phyloP scores from a whole-genome alignment of 208 protist genomes.

The Leishmania major region DNA sequence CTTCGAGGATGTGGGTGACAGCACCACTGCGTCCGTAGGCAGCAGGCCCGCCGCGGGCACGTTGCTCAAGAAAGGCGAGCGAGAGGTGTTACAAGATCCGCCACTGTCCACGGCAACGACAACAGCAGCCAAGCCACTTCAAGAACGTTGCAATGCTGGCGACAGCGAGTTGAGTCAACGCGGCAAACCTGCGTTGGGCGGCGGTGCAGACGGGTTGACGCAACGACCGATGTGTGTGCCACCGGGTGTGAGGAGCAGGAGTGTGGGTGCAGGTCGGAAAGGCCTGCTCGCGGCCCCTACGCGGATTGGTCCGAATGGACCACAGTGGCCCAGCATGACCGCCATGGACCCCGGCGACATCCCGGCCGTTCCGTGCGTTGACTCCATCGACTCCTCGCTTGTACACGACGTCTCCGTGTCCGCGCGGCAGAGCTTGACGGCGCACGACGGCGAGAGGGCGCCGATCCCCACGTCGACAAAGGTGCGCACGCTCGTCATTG shows the following conservation, averaged over 20 bases:
- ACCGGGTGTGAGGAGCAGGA: not conserved
- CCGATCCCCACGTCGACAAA: slow-evolving; percentile 50
- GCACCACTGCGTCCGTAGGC: slow-evolving; percentile 12
- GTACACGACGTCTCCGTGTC: slow-evolving; percentile 25
- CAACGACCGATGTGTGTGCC: slow-evolving; percentile 1
- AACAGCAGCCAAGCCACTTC: not conserved
- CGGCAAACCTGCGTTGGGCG: not conserved
- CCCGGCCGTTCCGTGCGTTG: slow-evolving; percentile 15
- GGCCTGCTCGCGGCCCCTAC: slow-evolving; percentile 18
- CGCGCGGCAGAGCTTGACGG: slow-evolving; percentile 20
- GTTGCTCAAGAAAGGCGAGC: not conserved
- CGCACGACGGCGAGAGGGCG: slow-evolving; percentile 13
- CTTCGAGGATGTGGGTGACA: slow-evolving; percentile 27
- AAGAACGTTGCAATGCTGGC: not conserved
- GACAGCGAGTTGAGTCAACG: not conserved
- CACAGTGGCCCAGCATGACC: slow-evolving; percentile 25
- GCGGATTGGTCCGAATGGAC: slow-evolving; percentile 21
- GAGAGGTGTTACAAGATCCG: not conserved
- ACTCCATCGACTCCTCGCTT: slow-evolving; percentile 28
- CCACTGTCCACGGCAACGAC: slow-evolving; percentile 6
- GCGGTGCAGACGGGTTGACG: not conserved
- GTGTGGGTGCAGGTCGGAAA: not conserved
- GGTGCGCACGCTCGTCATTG: slow-evolving; percentile 69
- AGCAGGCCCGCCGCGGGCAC: not conserved
- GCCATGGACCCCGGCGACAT: slow-evolving; percentile 12